phyloP scores from a whole-genome alignment of 345 rosid genomes.

The Brassica nigra region DNA sequence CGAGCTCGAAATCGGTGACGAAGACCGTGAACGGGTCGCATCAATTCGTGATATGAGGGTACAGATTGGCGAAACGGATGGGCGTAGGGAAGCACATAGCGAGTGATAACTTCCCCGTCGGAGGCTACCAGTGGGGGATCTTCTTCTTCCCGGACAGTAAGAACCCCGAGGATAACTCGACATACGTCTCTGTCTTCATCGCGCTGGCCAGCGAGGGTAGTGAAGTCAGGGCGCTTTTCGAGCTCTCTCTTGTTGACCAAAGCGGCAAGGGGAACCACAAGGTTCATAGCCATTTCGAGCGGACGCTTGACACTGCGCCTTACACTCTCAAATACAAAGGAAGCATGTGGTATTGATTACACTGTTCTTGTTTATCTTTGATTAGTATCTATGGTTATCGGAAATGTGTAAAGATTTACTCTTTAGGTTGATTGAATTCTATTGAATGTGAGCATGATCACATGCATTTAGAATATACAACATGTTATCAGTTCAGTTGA shows the following conservation, averaged over 20 bases:
- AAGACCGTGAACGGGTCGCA: conserved; percentile 90
- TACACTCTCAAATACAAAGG: conserved; percentile 78
- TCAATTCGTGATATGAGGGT: conserved; percentile 73
- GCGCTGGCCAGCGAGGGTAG: conserved; percentile 90
- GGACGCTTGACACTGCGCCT: conserved; percentile 87
- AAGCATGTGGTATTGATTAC: conserved; percentile 80
- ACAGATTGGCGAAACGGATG: conserved; percentile 82
- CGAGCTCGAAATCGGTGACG: conserved; percentile 65
- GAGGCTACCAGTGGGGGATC: conserved; percentile 93
- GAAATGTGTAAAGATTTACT: neutral
- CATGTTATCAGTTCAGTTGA: too few relatives aligned
- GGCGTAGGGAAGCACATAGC: conserved; percentile 83
- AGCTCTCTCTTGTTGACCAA: conserved; percentile 84
- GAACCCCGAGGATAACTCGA: conserved; percentile 71
- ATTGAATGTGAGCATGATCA: too few relatives aligned
- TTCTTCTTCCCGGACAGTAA: conserved; percentile 95
- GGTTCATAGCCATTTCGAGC: conserved; percentile 90
- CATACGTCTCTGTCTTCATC: conserved; percentile 85
- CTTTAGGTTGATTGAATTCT: neutral
- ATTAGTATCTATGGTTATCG: neutral
- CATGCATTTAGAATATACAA: too few relatives aligned
- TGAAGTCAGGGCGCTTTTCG: conserved; percentile 91
- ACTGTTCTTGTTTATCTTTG: neutral
- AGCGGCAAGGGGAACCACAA: conserved; percentile 87
- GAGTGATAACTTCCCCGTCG: conserved; percentile 84